Conservation (phyloP, 768 basidiomycete species). For the Lentinus tigrinus region DNA sequence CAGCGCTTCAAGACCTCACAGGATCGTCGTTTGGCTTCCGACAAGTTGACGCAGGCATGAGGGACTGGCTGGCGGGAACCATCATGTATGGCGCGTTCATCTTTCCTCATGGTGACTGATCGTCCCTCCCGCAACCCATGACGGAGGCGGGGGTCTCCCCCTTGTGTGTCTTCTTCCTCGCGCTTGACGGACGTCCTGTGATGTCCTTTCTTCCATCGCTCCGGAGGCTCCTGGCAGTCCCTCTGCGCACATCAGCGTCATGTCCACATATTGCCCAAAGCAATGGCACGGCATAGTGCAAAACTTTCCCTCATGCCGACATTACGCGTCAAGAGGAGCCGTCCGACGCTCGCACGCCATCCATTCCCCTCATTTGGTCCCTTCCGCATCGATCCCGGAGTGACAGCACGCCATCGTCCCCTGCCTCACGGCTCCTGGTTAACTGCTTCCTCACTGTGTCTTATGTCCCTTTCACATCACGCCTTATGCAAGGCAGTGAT, state of each 20-base stretch:
- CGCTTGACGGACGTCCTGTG: not conserved
- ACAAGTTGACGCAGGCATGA: too few species aligned
- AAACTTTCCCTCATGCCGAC: too few species aligned
- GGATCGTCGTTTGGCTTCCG: too few species aligned
- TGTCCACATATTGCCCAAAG: not conserved
- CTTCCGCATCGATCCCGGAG: not conserved
- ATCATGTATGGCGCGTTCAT: not conserved
- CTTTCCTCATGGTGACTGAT: slow-evolving; percentile 2
- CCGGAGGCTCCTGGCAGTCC: not conserved
- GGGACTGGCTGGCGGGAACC: not conserved
- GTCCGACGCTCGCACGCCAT: too few species aligned
- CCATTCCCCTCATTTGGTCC: not conserved
- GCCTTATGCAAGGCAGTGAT: not conserved
- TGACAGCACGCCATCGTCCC: not conserved
- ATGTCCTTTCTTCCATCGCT: not conserved
- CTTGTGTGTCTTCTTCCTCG: not conserved
- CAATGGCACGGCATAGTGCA: not conserved
- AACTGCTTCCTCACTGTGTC: too few species aligned
- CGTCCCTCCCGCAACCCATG: not conserved
- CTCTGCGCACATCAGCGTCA: not conserved
- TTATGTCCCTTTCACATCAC: not conserved
- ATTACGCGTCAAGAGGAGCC: too few species aligned
- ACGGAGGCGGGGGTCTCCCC: not conserved
- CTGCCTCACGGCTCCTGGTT: not conserved
- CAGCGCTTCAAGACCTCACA: not conserved